These are phyloP conservation scores for Hyphodiscus hymeniophilus DNA, from an alignment of 495 filamentous ascomycete species.

Conservation along the genomic window DNA sequence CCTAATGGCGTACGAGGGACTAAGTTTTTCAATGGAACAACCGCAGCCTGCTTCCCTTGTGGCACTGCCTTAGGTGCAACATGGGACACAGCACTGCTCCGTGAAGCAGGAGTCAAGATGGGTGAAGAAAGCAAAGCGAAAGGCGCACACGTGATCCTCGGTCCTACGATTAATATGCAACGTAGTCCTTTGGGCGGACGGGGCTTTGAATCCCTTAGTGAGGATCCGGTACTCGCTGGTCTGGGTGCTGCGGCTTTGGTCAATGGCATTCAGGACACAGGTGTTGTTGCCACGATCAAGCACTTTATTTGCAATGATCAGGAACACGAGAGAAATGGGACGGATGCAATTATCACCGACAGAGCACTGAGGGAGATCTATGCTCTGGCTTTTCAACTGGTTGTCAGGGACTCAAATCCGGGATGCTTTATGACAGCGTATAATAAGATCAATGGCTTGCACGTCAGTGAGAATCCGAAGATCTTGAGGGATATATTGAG, in stretches of 20 bases:
- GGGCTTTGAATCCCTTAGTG: slow-evolving; percentile 67
- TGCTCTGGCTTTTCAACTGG: slow-evolving; percentile 64
- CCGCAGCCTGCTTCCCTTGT: slow-evolving; percentile 62
- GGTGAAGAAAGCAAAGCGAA: slow-evolving; percentile 63
- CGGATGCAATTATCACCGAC: slow-evolving; percentile 57
- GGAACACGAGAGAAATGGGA: slow-evolving; percentile 62
- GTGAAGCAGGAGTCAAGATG: slow-evolving; percentile 51
- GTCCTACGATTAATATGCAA: slow-evolving; percentile 72
- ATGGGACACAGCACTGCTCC: slow-evolving; percentile 56
- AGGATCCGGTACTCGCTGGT: slow-evolving; percentile 68
- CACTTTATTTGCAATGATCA: slow-evolving; percentile 81
- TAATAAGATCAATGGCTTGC: slow-evolving; percentile 64
- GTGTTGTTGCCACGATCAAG: slow-evolving; percentile 66
- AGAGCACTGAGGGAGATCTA: slow-evolving; percentile 74
- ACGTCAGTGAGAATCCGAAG: slow-evolving; percentile 57
- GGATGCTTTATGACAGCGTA: slow-evolving; percentile 70
- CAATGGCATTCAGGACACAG: slow-evolving; percentile 62
- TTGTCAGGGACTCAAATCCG: slow-evolving; percentile 53
- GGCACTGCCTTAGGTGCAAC: slow-evolving; percentile 64
- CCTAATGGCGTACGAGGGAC: slow-evolving; percentile 70
- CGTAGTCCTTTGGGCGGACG: slow-evolving; percentile 68
- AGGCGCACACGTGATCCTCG: slow-evolving; percentile 61
- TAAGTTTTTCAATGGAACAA: slow-evolving; percentile 62
- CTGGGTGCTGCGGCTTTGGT: slow-evolving; percentile 56
- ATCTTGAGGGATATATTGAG: slow-evolving; percentile 57